Conservation (phyloP, 2,329 filamentous ascomycete species). For the Colletotrichum sp. region DNA sequence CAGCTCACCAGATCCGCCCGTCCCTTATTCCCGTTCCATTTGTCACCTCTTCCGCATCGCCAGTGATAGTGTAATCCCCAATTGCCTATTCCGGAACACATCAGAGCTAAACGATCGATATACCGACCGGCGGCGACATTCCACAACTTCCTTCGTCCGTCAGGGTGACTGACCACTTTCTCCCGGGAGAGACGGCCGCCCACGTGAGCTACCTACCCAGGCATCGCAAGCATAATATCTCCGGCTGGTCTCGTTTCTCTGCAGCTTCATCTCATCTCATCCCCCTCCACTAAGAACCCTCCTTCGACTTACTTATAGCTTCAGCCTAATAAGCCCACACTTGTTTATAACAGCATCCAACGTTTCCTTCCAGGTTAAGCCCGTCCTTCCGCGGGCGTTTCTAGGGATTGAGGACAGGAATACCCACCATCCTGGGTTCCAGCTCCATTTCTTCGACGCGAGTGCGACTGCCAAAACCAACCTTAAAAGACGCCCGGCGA, state of each 20-base stretch:
- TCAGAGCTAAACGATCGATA: background rate
- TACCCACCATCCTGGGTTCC: background rate
- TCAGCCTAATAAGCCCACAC: background rate
- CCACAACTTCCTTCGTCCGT: background rate
- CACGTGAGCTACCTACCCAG: background rate
- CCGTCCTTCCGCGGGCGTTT: background rate
- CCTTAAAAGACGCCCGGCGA: background rate
- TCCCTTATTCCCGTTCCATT: background rate
- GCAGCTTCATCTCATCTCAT: background rate
- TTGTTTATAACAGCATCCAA: background rate
- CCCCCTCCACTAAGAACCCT: background rate
- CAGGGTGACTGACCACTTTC: background rate
- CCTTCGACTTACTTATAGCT: background rate
- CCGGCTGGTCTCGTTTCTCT: background rate
- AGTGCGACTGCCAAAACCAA: background rate
- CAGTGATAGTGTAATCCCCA: background rate
- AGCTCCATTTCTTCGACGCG: background rate
- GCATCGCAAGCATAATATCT: background rate
- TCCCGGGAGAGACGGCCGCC: background rate
- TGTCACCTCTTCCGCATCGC: background rate
- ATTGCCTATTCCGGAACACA: background rate
- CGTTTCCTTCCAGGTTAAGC: background rate
- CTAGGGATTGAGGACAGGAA: background rate
- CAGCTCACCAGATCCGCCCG: background rate
- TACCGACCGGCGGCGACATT: background rate